These are phyloP conservation scores for Purpureocillium takamizusanense DNA, from an alignment of 2,329 filamentous ascomycete genomes.

Conservation along the genomic window DNA sequence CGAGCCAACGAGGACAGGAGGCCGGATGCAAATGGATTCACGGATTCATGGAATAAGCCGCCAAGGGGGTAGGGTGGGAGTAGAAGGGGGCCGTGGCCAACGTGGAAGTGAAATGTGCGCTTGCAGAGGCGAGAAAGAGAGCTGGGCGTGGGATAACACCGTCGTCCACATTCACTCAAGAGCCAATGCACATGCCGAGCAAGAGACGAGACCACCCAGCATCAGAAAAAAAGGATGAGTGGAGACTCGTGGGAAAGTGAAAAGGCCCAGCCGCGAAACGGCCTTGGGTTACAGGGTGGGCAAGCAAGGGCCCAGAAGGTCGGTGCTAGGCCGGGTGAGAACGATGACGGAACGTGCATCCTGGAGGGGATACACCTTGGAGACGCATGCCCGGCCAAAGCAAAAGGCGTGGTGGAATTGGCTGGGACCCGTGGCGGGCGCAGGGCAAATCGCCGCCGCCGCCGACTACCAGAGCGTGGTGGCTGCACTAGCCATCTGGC, in stretches of 20 bases:
- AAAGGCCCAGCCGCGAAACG: slow-evolving; percentile 9
- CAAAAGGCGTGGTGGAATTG: slow-evolving; percentile 2
- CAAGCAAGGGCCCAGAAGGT: slow-evolving; percentile 11
- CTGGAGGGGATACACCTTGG: slow-evolving; percentile 6
- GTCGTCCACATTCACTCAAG: slow-evolving; percentile 3
- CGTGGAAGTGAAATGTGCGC: slow-evolving; percentile 1
- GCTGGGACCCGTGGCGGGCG: slow-evolving; percentile 17
- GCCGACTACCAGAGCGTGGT: slow-evolving; percentile 3
- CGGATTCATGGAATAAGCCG: slow-evolving; percentile 1
- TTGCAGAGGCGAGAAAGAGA: background rate
- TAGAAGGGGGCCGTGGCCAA: slow-evolving; percentile 9
- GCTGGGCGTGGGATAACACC: background rate
- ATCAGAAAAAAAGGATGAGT: slow-evolving; percentile 1
- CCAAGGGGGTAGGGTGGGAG: slow-evolving; percentile 12
- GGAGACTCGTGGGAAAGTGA: slow-evolving; percentile 5
- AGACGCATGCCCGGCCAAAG: slow-evolving; percentile 6
- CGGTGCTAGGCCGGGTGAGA: slow-evolving; percentile 5
- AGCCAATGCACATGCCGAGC: slow-evolving; percentile 28
- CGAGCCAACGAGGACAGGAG: slow-evolving; percentile 7
- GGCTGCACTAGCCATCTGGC: slow-evolving; percentile 21
- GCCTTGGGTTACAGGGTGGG: slow-evolving; percentile 10
- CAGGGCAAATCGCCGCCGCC: no score
- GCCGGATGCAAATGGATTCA: background rate
- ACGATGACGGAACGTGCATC: slow-evolving; percentile 3
- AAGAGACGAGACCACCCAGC: slow-evolving; percentile 13